phyloP scores from a whole-genome alignment of 352 stramenopile genomes.

The Globisporangium middletonii region DNA sequence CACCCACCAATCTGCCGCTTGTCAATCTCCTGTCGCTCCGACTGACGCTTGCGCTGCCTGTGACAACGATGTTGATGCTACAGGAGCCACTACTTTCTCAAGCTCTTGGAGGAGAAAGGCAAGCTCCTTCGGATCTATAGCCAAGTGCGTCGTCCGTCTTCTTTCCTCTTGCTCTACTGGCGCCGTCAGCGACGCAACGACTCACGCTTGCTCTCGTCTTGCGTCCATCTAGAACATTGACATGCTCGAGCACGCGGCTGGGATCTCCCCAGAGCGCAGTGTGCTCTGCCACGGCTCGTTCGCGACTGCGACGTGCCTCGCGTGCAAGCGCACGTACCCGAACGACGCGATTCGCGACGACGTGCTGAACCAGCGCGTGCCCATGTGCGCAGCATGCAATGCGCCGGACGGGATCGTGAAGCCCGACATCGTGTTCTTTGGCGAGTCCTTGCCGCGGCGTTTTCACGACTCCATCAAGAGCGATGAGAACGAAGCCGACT shows the following conservation, averaged over 20 bases:
- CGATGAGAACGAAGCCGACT: conserved; percentile 85
- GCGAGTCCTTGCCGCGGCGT: conserved; percentile 88
- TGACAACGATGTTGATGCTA: no score
- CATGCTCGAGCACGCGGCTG: conserved; percentile 92
- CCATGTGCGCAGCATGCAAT: conserved; percentile 70
- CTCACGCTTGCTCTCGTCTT: background rate
- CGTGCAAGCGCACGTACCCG: conserved; percentile 77
- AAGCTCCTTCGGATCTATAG: conserved; percentile 94
- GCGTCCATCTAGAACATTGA: conserved; percentile 94
- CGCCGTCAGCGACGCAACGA: background rate
- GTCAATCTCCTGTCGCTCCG: background rate
- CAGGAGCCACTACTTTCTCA: conserved; percentile 95
- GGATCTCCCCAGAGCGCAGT: conserved; percentile 84
- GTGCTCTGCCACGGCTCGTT: conserved; percentile 96
- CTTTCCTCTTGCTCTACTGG: background rate
- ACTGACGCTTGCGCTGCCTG: background rate
- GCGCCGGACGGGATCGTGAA: conserved; percentile 92
- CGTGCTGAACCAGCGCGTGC: conserved; percentile 69
- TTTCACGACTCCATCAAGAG: conserved; percentile 87
- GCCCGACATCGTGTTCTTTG: conserved; percentile 98
- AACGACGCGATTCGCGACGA: conserved; percentile 85
- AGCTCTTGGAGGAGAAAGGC: conserved; percentile 87
- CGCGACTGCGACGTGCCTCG: conserved; percentile 88
- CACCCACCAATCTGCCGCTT: background rate
- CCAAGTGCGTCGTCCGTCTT: conserved; percentile 27